phyloP scores from a whole-genome alignment of 2,329 filamentous ascomycete genomes.

The Simplicillium aogashimaense region DNA sequence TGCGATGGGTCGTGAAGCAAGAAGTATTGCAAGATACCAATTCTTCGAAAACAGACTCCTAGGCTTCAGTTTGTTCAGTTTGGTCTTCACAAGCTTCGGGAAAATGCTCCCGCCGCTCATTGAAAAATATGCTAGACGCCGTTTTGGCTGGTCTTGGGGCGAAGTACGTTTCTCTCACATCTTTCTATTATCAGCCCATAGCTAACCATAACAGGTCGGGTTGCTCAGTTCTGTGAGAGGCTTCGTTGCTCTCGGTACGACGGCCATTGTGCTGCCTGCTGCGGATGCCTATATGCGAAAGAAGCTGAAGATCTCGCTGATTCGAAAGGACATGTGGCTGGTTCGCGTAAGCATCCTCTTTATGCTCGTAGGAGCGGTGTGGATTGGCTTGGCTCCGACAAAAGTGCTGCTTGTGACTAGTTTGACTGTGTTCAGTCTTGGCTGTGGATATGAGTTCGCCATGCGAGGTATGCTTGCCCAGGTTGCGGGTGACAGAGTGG shows the following conservation, averaged over 20 bases:
- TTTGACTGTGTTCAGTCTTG: neutral
- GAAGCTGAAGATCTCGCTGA: neutral
- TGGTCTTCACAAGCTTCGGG: neutral
- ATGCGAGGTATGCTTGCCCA: neutral
- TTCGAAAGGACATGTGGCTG: conserved; percentile 1
- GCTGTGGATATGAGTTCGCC: neutral
- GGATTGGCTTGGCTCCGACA: neutral
- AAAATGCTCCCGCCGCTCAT: neutral
- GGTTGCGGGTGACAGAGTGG: neutral
- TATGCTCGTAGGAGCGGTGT: neutral
- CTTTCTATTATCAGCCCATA: too few species aligned
- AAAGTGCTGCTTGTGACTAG: neutral
- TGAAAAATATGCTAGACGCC: neutral
- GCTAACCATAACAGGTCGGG: neutral
- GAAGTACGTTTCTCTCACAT: neutral
- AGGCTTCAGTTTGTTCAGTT: neutral
- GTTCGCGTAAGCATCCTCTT: neutral
- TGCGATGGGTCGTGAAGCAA: neutral
- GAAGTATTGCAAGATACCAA: neutral
- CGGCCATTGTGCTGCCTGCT: neutral
- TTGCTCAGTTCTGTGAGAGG: neutral
- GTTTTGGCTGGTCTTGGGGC: neutral
- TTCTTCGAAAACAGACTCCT: neutral
- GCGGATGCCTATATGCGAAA: neutral
- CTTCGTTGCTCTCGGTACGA: neutral